Base-by-base conservation (phyloP, 2,329 filamentous ascomycete species). In the Colletotrichum simmondsii region DNA sequence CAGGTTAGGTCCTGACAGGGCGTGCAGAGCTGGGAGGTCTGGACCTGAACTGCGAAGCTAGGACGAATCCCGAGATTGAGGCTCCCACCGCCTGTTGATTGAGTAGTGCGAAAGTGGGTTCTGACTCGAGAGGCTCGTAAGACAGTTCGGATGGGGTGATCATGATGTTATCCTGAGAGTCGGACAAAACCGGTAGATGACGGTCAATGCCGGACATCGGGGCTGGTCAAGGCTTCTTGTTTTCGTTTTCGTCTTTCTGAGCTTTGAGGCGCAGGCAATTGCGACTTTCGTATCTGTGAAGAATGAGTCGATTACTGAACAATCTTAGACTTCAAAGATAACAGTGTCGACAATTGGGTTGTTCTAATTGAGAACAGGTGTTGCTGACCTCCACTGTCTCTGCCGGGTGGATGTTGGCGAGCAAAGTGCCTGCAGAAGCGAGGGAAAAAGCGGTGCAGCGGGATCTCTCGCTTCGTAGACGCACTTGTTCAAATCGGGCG, bases 71-170 rank as follows among this genome's bases (percentile, higher is more conserved):
- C 65, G 69, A 64, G 32, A 65, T 70, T 57, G 66, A 71, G 54
- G 67, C 54, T 64, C 66, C 60, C 46, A 65, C 59, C 71, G 66
- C 60, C 28, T 53, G 49, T 57, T 65, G 53, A 8, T 28, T 65
- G 57, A 61, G 61, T 16, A 49, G 46, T 35, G 10, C 16, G 16
- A 64, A 60, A 57, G 66, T 73, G 71, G 71, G 37, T 61, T 65
- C 65, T 73, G 71, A 71, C 52, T 68, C 69, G 69, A 46, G 24
- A 66, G 68, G 56, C 63, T 64, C 71, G 71, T 70, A 65, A 73
- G 71, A 73, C 30, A 35, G 19, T 42, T 14, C 46, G 10, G 35
- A 71, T 73, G 71, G 61, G 46, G 61, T 71, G 71, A 73, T 73
- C 66, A 69, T 72, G 71, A 71, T 73, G 66, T 61, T 65, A 71